Base-by-base conservation (phyloP, 106 monocot species). In the Acorus gramineus region DNA sequence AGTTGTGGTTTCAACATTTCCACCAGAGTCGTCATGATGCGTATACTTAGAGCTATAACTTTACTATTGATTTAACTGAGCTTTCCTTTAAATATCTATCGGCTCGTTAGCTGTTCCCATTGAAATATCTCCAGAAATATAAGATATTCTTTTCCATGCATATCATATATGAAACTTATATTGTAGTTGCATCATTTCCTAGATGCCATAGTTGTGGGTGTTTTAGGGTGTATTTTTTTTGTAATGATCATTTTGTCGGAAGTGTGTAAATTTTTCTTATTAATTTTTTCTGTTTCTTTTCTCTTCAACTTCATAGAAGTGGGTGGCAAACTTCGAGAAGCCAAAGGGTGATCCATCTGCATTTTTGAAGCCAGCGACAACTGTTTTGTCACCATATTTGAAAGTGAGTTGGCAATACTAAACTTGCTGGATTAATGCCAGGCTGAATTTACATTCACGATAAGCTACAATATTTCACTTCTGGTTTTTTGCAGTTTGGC, bases 331-430 rank as follows among this genome's bases (percentile, higher is more conserved):
- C 11, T 93, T 89, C 81, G 93, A 93, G 77, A 93, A 93, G 77
- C 93, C 93, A 6, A 93, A 93, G 68, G 81, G 93, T 49, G 77
- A 93, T 69, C 93, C 93, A 42, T 93, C 89, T 68, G 89, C 89
- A 5, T 93, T 93, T 68, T 47, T 89, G 67, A 86, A 84, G 65
- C 93, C 93, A 50, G 78, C 89, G 57, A 93, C 93, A 9, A 93
- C 93, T 60, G 68, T 89, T 45, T 77, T 93, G 65, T 93, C 93
- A 70, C 93, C 93, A 62, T 93, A 93, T 62, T 59, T 93, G 65
- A 93, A 93, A 73, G 93, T 93, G 53, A 81, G 71, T 66, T 60
- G 3, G 3, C 60, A 14, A 50, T 63, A 9, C 51, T 5, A 51
- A 0, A 8, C 54, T 28, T 7, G 0, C 8, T 47, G 45, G 42